phyloP scores from a whole-genome alignment of 1,139 yeast genomes.

The Sugiyamaella xylanicola region DNA sequence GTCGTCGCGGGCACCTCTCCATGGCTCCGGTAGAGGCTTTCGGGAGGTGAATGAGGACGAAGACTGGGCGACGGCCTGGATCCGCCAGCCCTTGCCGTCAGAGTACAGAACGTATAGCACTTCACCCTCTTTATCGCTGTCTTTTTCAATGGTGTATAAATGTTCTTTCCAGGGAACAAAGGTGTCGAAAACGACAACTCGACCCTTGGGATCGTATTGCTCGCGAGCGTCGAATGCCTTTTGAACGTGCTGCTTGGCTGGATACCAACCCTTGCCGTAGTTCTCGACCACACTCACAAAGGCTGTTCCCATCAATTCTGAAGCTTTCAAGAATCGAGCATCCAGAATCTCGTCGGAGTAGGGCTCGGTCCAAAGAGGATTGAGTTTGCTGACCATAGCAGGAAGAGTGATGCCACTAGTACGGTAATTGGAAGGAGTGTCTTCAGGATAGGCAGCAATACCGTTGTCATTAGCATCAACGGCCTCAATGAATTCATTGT shows the following conservation, averaged over 20 bases:
- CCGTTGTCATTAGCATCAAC: conserved; percentile 98
- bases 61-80: conserved; percentile 82
- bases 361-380: conserved; percentile 78
- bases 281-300: conserved; percentile 68
- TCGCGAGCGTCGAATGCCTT: conserved; percentile 56
- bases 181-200: conserved; percentile 66
- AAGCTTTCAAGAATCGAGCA: conserved; percentile 66
- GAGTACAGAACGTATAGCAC: conserved; percentile 77
- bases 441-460: conserved; percentile 64
- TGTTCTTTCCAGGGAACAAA: conserved; percentile 97
- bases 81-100: conserved; percentile 80
- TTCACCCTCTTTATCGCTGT: conserved; percentile 52
- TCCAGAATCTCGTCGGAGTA: conserved; percentile 70
- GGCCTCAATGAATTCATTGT: conserved; percentile 84
- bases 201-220: conserved; percentile 54
- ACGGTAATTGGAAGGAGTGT: conserved; percentile 39
- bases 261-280: conserved; percentile 87
- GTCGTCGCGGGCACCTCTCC: conserved; percentile 95
- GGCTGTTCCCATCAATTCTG: conserved; percentile 78
- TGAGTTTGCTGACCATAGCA: conserved; percentile 72
- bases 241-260: conserved; percentile 78
- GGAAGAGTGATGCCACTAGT: conserved; percentile 69
- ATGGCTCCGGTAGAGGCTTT: conserved; percentile 80
- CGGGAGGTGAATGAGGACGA: conserved; percentile 81
- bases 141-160: conserved; percentile 71